phyloP scores from a whole-genome alignment of 768 basidiomycete species.

The Guyanaporus albipodus region DNA sequence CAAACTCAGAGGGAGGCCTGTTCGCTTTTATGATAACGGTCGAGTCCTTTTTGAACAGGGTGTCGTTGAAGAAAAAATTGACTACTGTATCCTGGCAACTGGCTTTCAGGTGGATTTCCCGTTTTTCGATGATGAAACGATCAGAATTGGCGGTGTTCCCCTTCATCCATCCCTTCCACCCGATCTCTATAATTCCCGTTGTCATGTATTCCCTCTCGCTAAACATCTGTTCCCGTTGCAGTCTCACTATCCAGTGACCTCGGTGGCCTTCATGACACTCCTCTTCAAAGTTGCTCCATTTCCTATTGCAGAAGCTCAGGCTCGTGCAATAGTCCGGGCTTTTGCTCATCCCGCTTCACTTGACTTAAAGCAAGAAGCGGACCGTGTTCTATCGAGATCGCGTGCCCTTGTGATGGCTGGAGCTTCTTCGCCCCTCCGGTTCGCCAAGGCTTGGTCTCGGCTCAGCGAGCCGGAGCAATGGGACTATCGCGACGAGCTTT shows the following conservation, averaged over 20 bases:
- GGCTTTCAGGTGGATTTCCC: conserved; percentile 67
- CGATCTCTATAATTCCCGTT: conserved; percentile 59
- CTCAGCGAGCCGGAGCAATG: conserved; percentile 55
- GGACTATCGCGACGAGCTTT: conserved; percentile 60
- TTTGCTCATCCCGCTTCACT: conserved; percentile 51
- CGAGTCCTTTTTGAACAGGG: conserved; percentile 59
- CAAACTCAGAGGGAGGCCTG: conserved; percentile 41
- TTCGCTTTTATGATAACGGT: conserved; percentile 40
- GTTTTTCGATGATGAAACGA: conserved; percentile 44
- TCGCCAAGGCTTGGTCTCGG: conserved; percentile 56
- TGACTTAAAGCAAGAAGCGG: conserved; percentile 44
- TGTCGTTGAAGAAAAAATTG: conserved; percentile 48
- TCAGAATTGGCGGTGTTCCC: conserved; percentile 40
- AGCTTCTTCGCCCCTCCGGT: conserved; percentile 33
- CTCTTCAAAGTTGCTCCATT: conserved; percentile 60
- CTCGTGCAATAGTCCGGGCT: conserved; percentile 53
- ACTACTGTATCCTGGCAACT: conserved; percentile 69
- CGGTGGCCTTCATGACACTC: conserved; percentile 66
- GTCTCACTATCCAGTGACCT: conserved; percentile 40
- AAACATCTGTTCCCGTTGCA: conserved; percentile 65
- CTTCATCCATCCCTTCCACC: conserved; percentile 45
- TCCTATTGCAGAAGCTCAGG: conserved; percentile 77
- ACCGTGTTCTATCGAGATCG: conserved; percentile 48
- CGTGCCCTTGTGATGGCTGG: conserved; percentile 35
- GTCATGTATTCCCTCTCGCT: conserved; percentile 66